phyloP scores from a whole-genome alignment of 106 monocot genomes.

The Phalaenopsis aphrodite region DNA sequence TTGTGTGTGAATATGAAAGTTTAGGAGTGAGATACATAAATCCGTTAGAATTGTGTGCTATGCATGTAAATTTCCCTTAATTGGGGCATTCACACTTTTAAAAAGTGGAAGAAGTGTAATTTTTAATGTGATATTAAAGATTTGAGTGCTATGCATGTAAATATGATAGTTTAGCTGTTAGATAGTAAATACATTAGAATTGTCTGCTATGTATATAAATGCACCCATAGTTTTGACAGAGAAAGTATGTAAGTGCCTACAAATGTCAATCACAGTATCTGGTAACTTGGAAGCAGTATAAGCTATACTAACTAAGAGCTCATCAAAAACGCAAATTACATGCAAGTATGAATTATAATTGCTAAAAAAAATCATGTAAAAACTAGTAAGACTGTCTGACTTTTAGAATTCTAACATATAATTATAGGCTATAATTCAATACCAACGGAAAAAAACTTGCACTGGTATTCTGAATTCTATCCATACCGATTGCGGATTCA shows the following conservation, averaged over 20 bases:
- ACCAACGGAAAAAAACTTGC: neutral
- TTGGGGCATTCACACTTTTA: too few species aligned
- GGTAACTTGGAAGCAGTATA: neutral
- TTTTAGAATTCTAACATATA: neutral
- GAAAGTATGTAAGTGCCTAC: neutral
- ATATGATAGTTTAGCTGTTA: too few species aligned
- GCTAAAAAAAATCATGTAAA: neutral
- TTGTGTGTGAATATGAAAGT: too few species aligned
- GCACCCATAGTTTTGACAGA: neutral
- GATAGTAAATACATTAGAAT: too few species aligned
- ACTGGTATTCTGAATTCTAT: neutral
- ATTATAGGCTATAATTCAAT: neutral
- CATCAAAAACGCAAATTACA: neutral
- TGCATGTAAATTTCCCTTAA: too few species aligned
- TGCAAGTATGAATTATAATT: neutral
- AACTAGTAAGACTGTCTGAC: neutral
- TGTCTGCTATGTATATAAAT: too few species aligned
- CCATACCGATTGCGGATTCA: neutral
- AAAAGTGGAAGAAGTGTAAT: too few species aligned
- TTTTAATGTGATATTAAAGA: too few species aligned
- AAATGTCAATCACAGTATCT: neutral
- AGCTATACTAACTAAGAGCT: neutral
- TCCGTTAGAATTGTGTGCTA: too few species aligned
- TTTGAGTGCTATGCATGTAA: too few species aligned
- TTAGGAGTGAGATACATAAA: too few species aligned